phyloP scores from a whole-genome alignment of 2,329 filamentous ascomycete species.

The Aureobasidium zeae region DNA sequence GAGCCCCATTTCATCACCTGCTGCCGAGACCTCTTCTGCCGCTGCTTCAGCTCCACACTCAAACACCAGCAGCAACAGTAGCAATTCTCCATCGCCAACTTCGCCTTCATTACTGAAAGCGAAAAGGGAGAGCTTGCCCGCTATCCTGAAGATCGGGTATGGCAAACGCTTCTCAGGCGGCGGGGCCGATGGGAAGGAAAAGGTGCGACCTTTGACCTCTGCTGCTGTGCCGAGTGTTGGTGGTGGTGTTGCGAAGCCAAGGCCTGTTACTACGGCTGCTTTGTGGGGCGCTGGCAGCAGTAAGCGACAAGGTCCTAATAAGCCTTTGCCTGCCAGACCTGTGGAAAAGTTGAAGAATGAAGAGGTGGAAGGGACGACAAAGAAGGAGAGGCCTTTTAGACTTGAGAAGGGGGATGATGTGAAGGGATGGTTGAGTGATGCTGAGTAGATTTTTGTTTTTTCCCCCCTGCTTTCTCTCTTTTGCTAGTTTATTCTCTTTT shows the following conservation, averaged over 20 bases:
- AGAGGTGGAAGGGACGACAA: too few species aligned
- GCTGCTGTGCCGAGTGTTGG: background rate
- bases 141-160: background rate
- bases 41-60: background rate
- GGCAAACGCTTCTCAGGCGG: too few species aligned
- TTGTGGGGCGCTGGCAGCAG: background rate
- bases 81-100: background rate
- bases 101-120: background rate
- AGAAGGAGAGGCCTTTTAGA: conserved; percentile 9
- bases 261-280: background rate
- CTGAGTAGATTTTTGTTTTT: background rate
- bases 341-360: background rate
- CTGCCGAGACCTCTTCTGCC: background rate
- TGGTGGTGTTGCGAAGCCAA: too few species aligned
- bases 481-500: background rate
- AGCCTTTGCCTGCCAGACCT: conserved; percentile 7
- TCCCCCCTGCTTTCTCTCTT: too few species aligned
- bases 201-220: background rate
- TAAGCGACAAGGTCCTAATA: conserved; percentile 3
- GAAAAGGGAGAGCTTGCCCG: background rate
- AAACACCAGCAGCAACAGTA: too few species aligned
- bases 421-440: too few species aligned
- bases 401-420: conserved; percentile 4
- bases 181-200: too few species aligned
- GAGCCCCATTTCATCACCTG: too few species aligned